Base-by-base conservation (phyloP, 345 rosid genomes). In the Camelina laxa region DNA sequence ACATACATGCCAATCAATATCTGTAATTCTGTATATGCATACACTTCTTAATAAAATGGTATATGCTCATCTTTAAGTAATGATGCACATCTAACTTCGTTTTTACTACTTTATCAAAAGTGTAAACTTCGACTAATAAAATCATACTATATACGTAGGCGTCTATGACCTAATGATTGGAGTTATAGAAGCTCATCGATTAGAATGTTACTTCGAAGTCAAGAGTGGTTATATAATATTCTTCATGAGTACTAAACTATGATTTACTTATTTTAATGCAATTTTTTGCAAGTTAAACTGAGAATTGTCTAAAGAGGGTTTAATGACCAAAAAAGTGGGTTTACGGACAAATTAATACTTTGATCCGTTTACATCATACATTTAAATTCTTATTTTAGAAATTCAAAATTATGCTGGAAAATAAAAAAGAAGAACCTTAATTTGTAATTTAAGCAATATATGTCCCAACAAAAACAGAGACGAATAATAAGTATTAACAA, bases 151-250 rank as follows among this genome's bases (percentile, higher is more conserved):
- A 21, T 21, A 9, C 20, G 27, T n/a, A 9, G 11, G 56, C 10
- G 56, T 11, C 27, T 36, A 33, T 50, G 41, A 61, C 12, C 48
- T 53, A 75, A 75, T 75, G 70, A 75, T 75, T 75, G 20, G 11
- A 75, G 51, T 54, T 41, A 50, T 50, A 60, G 20, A 60, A 16
- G 58, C 39, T 59, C 53, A 67, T 70, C 50, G 39, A 65, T 77
- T 70, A 70, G 17, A 56, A 58, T 39, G 67, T 77, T 65, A 59
- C 80, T 77, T 77, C 36, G 68, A 77, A 72, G 80, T 22, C 68
- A 77, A 71, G 80, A 59, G 50, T 70, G 12, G 16, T 70, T 50
- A 50, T 65, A 65, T 65, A 12, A 33, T 69, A 42, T 19, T 27
- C 13, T 35, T 56, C 47, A 6, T 55, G 65, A 33, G 30, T 73